Evolutionary conservation across 2,329 filamentous ascomycete species (phyloP).

Genomic region (Phialophora chinensis): DNA sequence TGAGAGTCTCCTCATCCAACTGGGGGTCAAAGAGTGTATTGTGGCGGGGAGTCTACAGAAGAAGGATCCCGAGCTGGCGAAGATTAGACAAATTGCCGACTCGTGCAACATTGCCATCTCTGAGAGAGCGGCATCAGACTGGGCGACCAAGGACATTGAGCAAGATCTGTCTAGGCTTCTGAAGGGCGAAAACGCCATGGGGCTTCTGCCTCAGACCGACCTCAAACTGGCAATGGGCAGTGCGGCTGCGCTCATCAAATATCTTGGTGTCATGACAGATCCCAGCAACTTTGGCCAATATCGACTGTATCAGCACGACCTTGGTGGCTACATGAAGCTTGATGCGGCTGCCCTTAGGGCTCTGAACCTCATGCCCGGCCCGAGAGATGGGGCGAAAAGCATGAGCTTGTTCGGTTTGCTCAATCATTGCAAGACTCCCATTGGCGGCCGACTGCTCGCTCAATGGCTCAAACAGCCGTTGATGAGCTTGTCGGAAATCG

Average conservation of each 20-base stretch:
- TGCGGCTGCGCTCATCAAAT: conserved; percentile 91
- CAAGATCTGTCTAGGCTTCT: conserved; percentile 88
- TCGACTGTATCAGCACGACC: conserved; percentile 93
- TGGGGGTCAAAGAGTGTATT: conserved; percentile 92
- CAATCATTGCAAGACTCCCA: conserved; percentile 96
- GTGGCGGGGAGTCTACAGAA: conserved; percentile 78
- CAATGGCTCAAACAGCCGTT: conserved; percentile 98
- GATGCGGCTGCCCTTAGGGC: conserved; percentile 93
- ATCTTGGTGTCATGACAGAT: conserved; percentile 87
- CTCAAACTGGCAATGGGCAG: conserved; percentile 96
- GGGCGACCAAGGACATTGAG: conserved; percentile 89
- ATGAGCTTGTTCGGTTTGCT: conserved; percentile 95
- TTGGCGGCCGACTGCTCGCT: conserved; percentile 84
- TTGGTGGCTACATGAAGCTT: conserved; percentile 97
- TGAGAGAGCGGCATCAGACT: conserved; percentile 77
- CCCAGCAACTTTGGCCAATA: conserved; percentile 96
- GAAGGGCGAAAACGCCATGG: conserved; percentile 80
- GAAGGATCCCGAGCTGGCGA: conserved; percentile 86
- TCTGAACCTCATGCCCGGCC: conserved; percentile 95
- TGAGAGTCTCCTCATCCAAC: conserved; percentile 91
- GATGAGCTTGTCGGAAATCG: conserved; percentile 88
- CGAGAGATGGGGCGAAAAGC: conserved; percentile 90
- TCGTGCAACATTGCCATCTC: conserved; percentile 90
- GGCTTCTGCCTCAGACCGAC: conserved; percentile 84
- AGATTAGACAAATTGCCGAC: conserved; percentile 86